Base-by-base conservation (phyloP, 148 eudicot species). In the Rhododendron ovatum region DNA sequence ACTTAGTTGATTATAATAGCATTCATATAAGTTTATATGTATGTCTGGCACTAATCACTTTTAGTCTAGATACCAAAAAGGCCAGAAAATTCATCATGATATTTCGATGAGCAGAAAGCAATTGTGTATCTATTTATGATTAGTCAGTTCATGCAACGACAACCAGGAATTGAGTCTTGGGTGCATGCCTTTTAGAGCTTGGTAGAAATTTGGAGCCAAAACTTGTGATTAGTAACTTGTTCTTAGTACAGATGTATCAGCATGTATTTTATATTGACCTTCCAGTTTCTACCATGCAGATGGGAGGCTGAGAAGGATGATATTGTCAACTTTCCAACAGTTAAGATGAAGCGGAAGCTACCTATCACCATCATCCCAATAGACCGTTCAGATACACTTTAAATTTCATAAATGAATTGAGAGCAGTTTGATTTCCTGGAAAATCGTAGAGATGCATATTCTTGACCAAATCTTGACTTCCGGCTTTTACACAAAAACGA, bases 251-350 rank as follows among this genome's bases (percentile, higher is more conserved):
- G 41, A n/a, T 73, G 37, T 28, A 73, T n/a, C 17, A 4, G 20
- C 26, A 3, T 24, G 63, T 61, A 20, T 59, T 55, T 85, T 7
- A 12, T 15, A n/a, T 53, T 61, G 51, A 59, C 37, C 1, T 71
- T 20, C 57, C 45, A 3, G 2, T 37, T 65, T 74, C 33, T 65
- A 8, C 63, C 61, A 69, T 75, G 92, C 91, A 96, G 98, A 84
- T 96, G 99, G 99, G 90, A 61, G 50, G 98, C 98, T 0, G 94
- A 90, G 88, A 86, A 91, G 78, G 99, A 96, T 81, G 97, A 96
- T 30, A 94, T 96, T 81, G 83, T 93, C 82, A 90, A 94, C 87
- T 96, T 96, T 85, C 99, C 99, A 59, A 94, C 97, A 8, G 99
- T 96, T 45, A 94, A 91, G 91, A 95, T 95, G 96, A 96, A 89